These are phyloP conservation scores for Lepidium didymum DNA, from an alignment of 345 rosid species.

Conservation along the genomic window DNA sequence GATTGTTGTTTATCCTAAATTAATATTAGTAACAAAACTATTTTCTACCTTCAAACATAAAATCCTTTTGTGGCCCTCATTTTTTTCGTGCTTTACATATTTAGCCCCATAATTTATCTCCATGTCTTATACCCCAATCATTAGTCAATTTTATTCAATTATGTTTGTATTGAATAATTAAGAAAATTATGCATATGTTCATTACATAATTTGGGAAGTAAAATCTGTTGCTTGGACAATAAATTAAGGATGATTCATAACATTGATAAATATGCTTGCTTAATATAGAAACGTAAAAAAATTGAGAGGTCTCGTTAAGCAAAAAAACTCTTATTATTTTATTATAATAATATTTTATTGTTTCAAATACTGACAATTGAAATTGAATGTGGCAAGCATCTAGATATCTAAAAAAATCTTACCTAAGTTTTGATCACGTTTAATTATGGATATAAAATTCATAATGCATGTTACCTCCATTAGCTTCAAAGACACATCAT, in stretches of 20 bases:
- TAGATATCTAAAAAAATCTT: neutral
- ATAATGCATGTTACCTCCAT: constrained; percentile 19
- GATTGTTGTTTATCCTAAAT: neutral
- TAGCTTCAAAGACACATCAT: neutral
- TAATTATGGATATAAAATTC: neutral
- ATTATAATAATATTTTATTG: too few species aligned
- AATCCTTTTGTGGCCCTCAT: neutral
- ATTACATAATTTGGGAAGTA: neutral
- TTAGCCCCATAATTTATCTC: constrained; percentile 1
- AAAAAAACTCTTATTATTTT: neutral
- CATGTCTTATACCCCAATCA: neutral
- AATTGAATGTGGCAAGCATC: neutral
- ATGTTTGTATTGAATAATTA: neutral
- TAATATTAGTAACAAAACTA: neutral
- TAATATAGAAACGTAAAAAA: neutral
- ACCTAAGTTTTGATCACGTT: neutral
- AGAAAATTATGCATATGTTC: neutral
- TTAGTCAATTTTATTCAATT: neutral
- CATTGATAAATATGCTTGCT: neutral
- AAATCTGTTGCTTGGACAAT: neutral
- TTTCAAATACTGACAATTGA: neutral
- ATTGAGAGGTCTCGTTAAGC: constrained; percentile 7
- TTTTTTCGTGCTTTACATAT: neutral
- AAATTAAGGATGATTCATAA: neutral
- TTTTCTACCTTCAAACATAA: neutral